A percentile compares a stretch with the other conserved stretches of the same genome.
phyloP scores from a whole-genome alignment of 257 asterid species.

The Salvia miltiorrhiza region DNA sequence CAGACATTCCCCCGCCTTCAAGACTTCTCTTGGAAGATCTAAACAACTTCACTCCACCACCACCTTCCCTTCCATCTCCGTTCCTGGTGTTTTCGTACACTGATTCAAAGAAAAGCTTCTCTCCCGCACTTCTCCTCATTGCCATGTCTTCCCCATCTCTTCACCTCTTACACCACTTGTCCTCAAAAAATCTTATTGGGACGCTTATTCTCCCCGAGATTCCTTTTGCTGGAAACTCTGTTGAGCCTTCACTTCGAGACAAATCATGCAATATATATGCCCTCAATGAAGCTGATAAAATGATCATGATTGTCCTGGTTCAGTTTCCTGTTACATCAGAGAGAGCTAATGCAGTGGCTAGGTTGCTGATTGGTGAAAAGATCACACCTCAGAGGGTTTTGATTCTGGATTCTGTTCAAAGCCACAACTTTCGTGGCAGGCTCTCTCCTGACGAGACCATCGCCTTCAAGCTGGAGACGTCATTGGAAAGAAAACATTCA shows the following conservation, averaged over 20 bases:
- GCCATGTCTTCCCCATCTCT: constrained; percentile 78
- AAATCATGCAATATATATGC: constrained; percentile 84
- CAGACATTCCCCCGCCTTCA: constrained; percentile 93
- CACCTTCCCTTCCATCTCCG: constrained; percentile 74
- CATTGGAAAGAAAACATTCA: constrained; percentile 43
- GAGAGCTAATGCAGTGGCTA: constrained; percentile 75
- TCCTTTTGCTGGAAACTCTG: constrained; percentile 67
- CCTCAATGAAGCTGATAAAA: constrained; percentile 42
- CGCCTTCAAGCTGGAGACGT: constrained; percentile 80
- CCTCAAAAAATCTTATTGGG: constrained; percentile 65
- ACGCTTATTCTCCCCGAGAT: constrained; percentile 78
- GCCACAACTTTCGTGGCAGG: constrained; percentile 73
- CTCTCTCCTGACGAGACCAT: constrained; percentile 67
- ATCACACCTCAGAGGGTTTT: constrained; percentile 69
- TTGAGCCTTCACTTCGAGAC: constrained; percentile 58
- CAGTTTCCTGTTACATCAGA: constrained; percentile 72
- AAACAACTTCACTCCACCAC: constrained; percentile 82
- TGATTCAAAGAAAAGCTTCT: constrained; percentile 38
- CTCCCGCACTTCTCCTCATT: constrained; percentile 73
- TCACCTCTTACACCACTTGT: constrained; percentile 59
- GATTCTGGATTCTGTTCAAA: constrained; percentile 70
- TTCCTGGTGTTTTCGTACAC: constrained; percentile 57
- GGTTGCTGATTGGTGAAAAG: constrained; percentile 64
- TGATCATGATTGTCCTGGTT: constrained; percentile 56
- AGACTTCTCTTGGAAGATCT: constrained; percentile 85